Conservation (phyloP, 441 rosid species). For the Gossypium trilobum region DNA sequence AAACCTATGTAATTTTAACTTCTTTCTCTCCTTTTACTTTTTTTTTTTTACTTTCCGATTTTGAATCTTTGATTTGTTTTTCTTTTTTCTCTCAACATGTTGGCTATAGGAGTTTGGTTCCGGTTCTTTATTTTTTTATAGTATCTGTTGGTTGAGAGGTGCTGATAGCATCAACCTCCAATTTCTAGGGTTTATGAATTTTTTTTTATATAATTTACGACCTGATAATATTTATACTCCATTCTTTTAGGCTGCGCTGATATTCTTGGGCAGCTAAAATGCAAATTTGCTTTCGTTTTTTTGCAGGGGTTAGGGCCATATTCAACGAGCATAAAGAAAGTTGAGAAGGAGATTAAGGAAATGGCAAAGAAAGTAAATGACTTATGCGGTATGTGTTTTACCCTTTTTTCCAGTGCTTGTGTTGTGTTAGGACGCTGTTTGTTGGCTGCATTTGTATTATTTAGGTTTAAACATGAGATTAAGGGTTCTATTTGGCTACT, state of each 20-base stretch:
- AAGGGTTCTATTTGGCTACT: background rate
- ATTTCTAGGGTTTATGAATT: background rate
- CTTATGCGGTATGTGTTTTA: conserved; percentile 52
- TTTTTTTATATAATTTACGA: background rate
- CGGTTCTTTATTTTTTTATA: background rate
- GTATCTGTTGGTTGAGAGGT: background rate
- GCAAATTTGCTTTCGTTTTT: background rate
- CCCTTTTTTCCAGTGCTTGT: background rate
- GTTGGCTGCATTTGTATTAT: background rate
- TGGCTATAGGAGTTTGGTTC: background rate
- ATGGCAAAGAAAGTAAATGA: conserved; percentile 84
- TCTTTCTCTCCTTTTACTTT: background rate
- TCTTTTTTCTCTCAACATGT: conserved; percentile 3
- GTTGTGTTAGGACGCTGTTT: background rate
- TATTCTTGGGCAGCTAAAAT: background rate
- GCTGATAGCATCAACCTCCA: background rate
- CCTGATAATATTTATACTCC: background rate
- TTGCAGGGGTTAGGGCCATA: conserved; percentile 89
- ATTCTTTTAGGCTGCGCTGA: background rate
- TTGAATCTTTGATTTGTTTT: background rate
- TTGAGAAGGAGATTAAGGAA: conserved; percentile 82
- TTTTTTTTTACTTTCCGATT: background rate
- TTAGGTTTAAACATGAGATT: background rate
- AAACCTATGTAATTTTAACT: conserved; percentile 57
- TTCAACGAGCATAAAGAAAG: conserved; percentile 73